phyloP scores from a whole-genome alignment of 108 stramenopile species.

The Nannochloropsis granulata region DNA sequence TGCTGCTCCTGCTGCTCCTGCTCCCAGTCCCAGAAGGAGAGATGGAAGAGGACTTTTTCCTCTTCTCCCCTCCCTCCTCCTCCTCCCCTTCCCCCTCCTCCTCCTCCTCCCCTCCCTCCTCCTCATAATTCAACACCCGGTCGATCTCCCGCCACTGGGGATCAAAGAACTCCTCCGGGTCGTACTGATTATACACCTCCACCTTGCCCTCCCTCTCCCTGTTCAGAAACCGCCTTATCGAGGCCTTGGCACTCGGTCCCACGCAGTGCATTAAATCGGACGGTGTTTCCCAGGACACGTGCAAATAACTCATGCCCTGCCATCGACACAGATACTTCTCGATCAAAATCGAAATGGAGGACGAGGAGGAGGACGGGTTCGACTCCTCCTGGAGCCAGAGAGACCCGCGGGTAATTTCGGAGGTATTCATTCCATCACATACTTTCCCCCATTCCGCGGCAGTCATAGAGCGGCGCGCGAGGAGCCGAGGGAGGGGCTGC shows the following conservation, averaged over 20 bases:
- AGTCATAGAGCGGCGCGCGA: not conserved
- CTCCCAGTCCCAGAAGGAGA: not conserved
- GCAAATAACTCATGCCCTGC: constrained; percentile 31
- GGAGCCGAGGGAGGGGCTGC: not conserved
- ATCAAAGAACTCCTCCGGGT: constrained; percentile 24
- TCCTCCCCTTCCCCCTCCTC: not conserved
- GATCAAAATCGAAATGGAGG: not conserved
- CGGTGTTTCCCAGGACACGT: constrained; percentile 37
- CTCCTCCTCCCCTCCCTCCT: not conserved
- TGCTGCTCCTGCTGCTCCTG: not conserved
- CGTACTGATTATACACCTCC: not conserved
- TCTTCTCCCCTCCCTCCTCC: constrained; percentile 4
- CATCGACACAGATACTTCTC: constrained; percentile 28
- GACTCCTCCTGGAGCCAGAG: not conserved
- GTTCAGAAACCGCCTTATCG: constrained; percentile 9
- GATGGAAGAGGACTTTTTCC: not conserved
- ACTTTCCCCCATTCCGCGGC: not conserved
- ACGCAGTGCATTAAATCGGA: constrained; percentile 2
- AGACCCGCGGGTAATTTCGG: not conserved
- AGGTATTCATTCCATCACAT: not conserved
- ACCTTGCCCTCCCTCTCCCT: constrained; percentile 18
- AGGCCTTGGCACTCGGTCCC: not conserved
- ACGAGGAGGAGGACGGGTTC: not conserved
- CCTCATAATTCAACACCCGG: not conserved
- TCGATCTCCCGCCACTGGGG: constrained; percentile 3